A percentile compares a stretch with the other conserved stretches of the same genome.
phyloP scores from a whole-genome alignment of 139 green algal genomes.

The Chlamydomonas eustigma region DNA sequence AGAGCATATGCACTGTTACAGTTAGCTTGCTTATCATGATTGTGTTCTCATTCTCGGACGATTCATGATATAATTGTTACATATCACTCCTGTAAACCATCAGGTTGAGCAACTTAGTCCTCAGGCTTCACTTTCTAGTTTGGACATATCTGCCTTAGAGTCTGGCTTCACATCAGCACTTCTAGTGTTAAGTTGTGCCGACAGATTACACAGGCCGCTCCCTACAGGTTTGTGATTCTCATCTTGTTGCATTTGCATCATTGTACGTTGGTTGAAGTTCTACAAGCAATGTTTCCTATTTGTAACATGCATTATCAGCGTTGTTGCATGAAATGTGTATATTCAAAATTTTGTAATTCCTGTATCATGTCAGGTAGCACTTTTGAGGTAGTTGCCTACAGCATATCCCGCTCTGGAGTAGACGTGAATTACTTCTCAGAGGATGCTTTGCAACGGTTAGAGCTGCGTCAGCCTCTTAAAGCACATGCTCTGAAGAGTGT shows the following conservation, averaged over 20 bases:
- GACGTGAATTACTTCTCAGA: conserved; percentile 34
- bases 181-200: background rate
- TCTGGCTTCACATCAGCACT: conserved; percentile 11
- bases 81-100: too few species aligned
- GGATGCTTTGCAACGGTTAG: conserved; percentile 12
- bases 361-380: conserved; percentile 29
- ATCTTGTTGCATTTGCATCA: too few species aligned
- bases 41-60: too few species aligned
- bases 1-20: too few species aligned
- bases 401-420: conserved; percentile 23
- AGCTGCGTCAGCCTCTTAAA: conserved; percentile 23
- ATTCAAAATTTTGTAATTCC: background rate
- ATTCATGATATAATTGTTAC: too few species aligned
- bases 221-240: background rate
- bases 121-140: too few species aligned
- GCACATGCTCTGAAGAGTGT: conserved; percentile 29
- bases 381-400: conserved; percentile 43
- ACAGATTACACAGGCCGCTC: background rate
- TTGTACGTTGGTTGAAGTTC: too few species aligned
- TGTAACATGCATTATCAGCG: too few species aligned
- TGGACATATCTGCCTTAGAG: conserved; percentile 6
- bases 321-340: too few species aligned
- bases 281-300: too few species aligned
- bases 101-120: too few species aligned
- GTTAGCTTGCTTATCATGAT: too few species aligned